A percentile compares a stretch with the other conserved stretches of the same genome.
These are phyloP conservation scores for Parathielavia hyrcaniae DNA, from an alignment of 495 filamentous ascomycete genomes.

Conservation along the genomic window DNA sequence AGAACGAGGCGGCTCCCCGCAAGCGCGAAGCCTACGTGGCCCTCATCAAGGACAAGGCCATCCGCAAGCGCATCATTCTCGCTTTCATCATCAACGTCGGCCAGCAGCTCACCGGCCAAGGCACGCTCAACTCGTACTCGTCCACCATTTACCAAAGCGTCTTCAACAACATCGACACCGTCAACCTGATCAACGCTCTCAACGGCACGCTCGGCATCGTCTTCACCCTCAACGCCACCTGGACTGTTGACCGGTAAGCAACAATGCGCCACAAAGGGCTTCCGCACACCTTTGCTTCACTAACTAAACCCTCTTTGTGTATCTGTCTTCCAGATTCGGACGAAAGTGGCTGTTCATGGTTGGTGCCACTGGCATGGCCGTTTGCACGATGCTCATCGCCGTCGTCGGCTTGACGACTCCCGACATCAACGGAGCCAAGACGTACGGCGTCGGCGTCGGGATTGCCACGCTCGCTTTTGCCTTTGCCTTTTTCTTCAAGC, in stretches of 20 bases:
- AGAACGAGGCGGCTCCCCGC: neutral
- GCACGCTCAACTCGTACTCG: constrained; percentile 3
- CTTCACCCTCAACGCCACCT: neutral
- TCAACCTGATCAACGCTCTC: constrained; percentile 8
- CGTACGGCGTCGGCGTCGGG: neutral
- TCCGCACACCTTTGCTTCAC: neutral
- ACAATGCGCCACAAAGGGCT: neutral
- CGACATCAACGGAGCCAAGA: neutral
- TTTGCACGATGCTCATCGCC: constrained; percentile 1
- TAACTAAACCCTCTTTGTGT: neutral
- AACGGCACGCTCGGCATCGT: neutral
- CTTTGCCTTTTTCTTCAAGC: constrained; percentile 7
- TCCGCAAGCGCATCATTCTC: neutral
- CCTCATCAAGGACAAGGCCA: neutral
- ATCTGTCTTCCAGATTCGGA: neutral
- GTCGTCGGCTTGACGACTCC: neutral
- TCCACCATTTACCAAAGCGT: constrained; percentile 1
- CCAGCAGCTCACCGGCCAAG: constrained; percentile 3
- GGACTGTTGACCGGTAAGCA: neutral
- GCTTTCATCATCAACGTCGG: constrained; percentile 5
- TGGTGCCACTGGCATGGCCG: neutral
- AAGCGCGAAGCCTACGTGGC: neutral
- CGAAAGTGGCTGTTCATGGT: neutral
- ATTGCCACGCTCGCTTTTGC: neutral
- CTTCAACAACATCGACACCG: neutral